Evolutionary conservation across 2,329 filamentous ascomycete genomes (phyloP), one percentile per base, ranked within the genome.

Genomic region (Aspergillus unguis): DNA sequence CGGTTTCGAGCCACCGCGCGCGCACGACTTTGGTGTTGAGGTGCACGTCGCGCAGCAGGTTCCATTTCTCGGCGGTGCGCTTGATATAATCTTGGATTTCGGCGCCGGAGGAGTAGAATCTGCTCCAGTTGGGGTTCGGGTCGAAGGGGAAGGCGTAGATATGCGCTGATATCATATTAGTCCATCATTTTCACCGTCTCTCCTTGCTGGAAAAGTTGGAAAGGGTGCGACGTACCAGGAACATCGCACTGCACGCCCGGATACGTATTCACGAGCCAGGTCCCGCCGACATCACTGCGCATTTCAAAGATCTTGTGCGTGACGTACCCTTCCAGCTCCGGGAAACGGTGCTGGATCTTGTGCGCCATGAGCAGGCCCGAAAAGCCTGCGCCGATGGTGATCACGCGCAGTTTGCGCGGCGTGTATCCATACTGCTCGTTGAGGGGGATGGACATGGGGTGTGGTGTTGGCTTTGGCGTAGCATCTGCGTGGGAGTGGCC

Each of bases 21-120:
- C 65, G 65, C 3, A 66, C 60, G 1, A 77, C 73, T 5, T 64
- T 63, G 31, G 71, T 68, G 17, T 68, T 63, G 31, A 75, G 61
- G 38, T 71, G 66, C 9, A 77, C 55, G 40, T 73, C 65, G 6
- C 68, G 61, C 42, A 72, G 71, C 0, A 75, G 65, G 25, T 68
- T 64, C 53, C 71, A 71, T 58, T 76, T 75, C 36, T 61, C 66
- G 3, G 71, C 71, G 4, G 66, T 66, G 2, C 58, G 51, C 41
- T 72, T 64, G 62, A 76, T 71, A 53, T 78, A 78, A n/a, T 71
- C 65, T n/a, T 70, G 65, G 27, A 78, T 77, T 56, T 77, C 75
- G 8, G 60, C 58, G 1, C 71, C 50, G 32, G 35, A 36, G 26
- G 50, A 35, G 26, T 48, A 52, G 44, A 47, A 52, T 3, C 36